phyloP scores from a whole-genome alignment of 2,329 filamentous ascomycete genomes.

The Cladosporium sphaerospermum region DNA sequence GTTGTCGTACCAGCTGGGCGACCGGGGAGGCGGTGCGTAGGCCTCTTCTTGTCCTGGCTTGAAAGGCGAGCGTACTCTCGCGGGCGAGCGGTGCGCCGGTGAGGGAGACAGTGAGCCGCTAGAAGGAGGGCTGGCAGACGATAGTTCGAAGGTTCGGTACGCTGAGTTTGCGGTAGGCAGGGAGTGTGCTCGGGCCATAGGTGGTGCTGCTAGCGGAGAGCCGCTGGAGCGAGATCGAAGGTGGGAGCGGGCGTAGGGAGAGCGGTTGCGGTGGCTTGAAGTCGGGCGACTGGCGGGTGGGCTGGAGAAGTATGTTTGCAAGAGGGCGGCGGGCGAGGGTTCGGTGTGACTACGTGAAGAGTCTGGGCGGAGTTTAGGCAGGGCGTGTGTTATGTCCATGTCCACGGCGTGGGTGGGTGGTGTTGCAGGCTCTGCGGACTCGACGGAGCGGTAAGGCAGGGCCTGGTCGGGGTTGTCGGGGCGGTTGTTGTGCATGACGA shows the following conservation, averaged over 20 bases:
- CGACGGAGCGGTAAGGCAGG: not conserved
- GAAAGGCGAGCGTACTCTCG: slow-evolving; percentile 38
- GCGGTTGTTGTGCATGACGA: slow-evolving; percentile 8
- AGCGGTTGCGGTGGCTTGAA: slow-evolving; percentile 37
- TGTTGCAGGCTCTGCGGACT: not conserved
- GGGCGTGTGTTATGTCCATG: not conserved
- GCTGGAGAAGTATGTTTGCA: slow-evolving; percentile 22
- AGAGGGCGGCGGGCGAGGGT: slow-evolving; percentile 26
- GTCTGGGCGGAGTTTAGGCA: slow-evolving; percentile 18
- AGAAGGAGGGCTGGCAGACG: slow-evolving; percentile 24
- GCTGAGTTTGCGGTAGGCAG: slow-evolving; percentile 36
- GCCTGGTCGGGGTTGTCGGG: not conserved
- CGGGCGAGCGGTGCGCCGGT: slow-evolving; percentile 37
- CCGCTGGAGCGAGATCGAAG: slow-evolving; percentile 41
- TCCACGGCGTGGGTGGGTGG: not conserved
- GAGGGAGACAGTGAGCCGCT: slow-evolving; percentile 29
- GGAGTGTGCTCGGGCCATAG: slow-evolving; percentile 44
- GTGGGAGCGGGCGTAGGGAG: slow-evolving; percentile 43
- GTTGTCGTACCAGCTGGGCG: slow-evolving; percentile 25
- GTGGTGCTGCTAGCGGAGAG: slow-evolving; percentile 34
- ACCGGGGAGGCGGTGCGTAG: slow-evolving; percentile 21
- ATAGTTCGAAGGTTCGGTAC: slow-evolving; percentile 16
- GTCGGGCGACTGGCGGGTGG: slow-evolving; percentile 22
- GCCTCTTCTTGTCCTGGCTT: slow-evolving; percentile 19
- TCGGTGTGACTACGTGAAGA: slow-evolving; percentile 32